Base-by-base conservation (phyloP, 257 asterid genomes). In the Orobanche coerulescens region DNA sequence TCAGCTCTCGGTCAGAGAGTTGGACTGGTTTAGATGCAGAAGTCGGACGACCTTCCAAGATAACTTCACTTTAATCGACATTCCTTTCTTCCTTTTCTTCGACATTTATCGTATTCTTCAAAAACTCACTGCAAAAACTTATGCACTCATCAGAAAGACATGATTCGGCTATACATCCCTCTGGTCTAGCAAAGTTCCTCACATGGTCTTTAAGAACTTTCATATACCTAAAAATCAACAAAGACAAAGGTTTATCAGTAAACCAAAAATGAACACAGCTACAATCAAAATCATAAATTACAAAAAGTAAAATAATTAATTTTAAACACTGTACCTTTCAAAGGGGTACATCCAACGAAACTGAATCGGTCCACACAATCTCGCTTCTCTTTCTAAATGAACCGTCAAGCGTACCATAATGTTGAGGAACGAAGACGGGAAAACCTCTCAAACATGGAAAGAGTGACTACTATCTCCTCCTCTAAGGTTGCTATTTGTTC, bases 291-390 rank as follows among this genome's bases (percentile, higher is more conserved):
- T n/a, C 9, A 31, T 31, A 10, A 31, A 31, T 31, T 1, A 31
- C 8, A 31, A 31, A 31, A 31, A 31, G 5, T 4, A 31, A 31
- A 31, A 4, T 4, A 0, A 31, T 0, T 31, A 31, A 31, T 31
- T 4, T 4, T 31, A n/a, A n/a, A n/a, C n/a, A n/a, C n/a, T n/a
- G n/a, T 31, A 31, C 37, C 37, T 31, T 4, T 59, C 39, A 24
- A 37, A 59, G 5, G 52, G 37, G 7, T 40, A 59, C 52, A 59
- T 23, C 62, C 62, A 57, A 1, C 62, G 31, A 34, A 30, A 57
- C 30, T 43, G 34, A 8, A 57, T 31, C 0, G 23, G 65, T 1
- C 37, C 65, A 40, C 65, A 37, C 0, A 39, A 5, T 59, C 4
- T 34, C 12, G 36, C 63, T 26, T 36, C 49, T 0, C 49, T 3